Base-by-base conservation (phyloP, 140 eudicot species). In the Flaveria floridana region DNA sequence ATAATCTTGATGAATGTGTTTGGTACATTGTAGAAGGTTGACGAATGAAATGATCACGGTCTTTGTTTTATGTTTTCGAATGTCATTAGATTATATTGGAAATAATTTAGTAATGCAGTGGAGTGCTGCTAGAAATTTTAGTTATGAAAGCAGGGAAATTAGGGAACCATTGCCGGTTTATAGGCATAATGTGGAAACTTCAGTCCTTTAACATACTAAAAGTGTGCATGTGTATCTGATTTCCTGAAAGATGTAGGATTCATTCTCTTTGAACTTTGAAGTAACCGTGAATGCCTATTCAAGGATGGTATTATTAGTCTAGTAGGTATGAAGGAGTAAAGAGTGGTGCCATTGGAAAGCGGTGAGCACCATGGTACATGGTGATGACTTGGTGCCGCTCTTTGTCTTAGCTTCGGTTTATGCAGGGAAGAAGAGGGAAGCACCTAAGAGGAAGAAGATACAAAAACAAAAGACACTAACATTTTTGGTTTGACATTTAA, bases 171-270 rank as follows among this genome's bases (percentile, higher is more conserved):
- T 50, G 56, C 56, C 7, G n/a, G 16, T 52, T 61, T 23, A 34
- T 13, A 61, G 41, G 13, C 66, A 61, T 61, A 61, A 21, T 12
- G 46, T 72, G 23, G 68, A 25, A 73, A 21, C 14, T 34, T 25
- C 18, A 48, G n/a, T 42, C 65, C 47, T 78, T 72, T 51, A 51
- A 25, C 37, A 21, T 58, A 56, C 8, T 50, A 44, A 56, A 62
- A 41, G 58, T 68, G 59, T 56, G 69, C 19, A 26, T 63, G 59
- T 18, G 10, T 48, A 23, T 75, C 52, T 34, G 25, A 30, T 64
- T 75, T 62, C 13, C 63, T 65, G 10, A 28, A 74, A 73, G 63
- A 73, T 42, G 56, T 30, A 65, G 3, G 66, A 50, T 65, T 41
- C 18, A 23, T 53, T 61, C 48, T 61, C 16, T 62, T 34, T 34